Conservation (phyloP, 2,329 filamentous ascomycete species). For the Didymellaceae sp. region DNA sequence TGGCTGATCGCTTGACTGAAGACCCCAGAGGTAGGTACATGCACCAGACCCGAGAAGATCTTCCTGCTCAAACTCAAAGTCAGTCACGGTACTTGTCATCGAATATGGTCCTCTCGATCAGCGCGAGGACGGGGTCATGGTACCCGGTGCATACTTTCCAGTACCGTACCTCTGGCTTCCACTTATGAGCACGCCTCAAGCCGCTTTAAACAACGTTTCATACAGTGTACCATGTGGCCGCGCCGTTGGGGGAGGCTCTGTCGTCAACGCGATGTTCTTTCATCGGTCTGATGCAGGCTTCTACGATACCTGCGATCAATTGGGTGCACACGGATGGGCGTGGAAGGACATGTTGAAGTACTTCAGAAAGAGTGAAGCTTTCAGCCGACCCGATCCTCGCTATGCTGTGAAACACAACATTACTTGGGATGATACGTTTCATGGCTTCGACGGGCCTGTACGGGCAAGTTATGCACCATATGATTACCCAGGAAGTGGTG, state of each 20-base stretch:
- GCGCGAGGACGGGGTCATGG: constrained; percentile 26
- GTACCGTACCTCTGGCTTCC: constrained; percentile 31
- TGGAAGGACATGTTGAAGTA: background rate
- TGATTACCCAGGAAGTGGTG: constrained; percentile 32
- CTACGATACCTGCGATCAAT: constrained; percentile 63
- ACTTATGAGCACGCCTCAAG: constrained; percentile 26
- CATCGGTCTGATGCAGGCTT: background rate
- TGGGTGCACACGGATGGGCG: background rate
- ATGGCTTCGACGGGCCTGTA: constrained; percentile 24
- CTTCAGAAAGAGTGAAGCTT: constrained; percentile 29
- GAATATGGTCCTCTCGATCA: constrained; percentile 37
- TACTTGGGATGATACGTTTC: constrained; percentile 26
- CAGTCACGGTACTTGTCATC: constrained; percentile 36
- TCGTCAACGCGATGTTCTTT: constrained; percentile 43
- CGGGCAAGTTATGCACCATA: constrained; percentile 31
- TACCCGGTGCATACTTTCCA: constrained; percentile 29
- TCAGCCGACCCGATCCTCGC: constrained; percentile 21
- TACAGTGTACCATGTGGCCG: background rate
- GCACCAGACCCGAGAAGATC: background rate
- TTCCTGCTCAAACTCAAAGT: background rate
- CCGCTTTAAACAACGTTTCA: constrained; percentile 14
- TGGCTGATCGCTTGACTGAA: constrained; percentile 37
- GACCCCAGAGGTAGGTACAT: constrained; percentile 22
- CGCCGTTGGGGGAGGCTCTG: constrained; percentile 32
- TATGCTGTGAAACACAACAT: constrained; percentile 29